A percentile compares a stretch with the other conserved stretches of the same genome.
Evolutionary conservation across 768 basidiomycete species (phyloP).

Genomic region (Phylloporus sp.): DNA sequence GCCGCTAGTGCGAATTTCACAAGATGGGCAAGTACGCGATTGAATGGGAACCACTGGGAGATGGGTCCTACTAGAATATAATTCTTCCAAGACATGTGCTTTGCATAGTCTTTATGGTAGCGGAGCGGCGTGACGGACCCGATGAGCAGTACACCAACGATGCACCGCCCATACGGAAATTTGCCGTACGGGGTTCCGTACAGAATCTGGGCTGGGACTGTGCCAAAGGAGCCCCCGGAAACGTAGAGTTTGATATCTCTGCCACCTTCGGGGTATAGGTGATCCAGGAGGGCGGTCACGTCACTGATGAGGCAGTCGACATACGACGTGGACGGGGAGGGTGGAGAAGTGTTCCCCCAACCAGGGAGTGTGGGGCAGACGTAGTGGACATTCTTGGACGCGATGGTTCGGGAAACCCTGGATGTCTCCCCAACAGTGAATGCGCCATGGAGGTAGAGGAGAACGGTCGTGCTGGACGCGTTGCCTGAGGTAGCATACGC

Average conservation of each 20-base stretch:
- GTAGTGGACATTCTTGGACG: conserved; percentile 41
- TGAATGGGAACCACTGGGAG: conserved; percentile 40
- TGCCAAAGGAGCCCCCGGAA: conserved; percentile 52
- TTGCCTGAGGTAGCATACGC: conserved; percentile 55
- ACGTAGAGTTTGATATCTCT: conserved; percentile 45
- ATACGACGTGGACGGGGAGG: conserved; percentile 34
- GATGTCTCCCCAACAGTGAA: conserved; percentile 48
- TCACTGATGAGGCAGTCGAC: conserved; percentile 41
- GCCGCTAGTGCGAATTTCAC: conserved; percentile 28
- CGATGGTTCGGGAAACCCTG: conserved; percentile 31
- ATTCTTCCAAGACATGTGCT: conserved; percentile 42
- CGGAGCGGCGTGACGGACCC: conserved; percentile 46
- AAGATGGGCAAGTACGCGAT: conserved; percentile 30
- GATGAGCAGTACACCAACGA: conserved; percentile 46
- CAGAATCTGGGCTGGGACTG: conserved; percentile 51
- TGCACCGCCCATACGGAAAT: conserved; percentile 47
- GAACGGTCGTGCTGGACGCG: conserved; percentile 42
- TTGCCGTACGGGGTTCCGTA: conserved; percentile 48
- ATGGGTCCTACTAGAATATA: conserved; percentile 48
- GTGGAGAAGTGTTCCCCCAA: conserved; percentile 53
- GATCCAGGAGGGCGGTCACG: conserved; percentile 43
- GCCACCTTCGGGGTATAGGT: conserved; percentile 43
- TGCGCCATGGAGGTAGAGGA: conserved; percentile 55
- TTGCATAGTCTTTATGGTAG: conserved; percentile 43
- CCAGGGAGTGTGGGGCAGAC: conserved; percentile 55